Conservation (phyloP, 805 yeast genomes). For the Jamesozyma rosinii region DNA sequence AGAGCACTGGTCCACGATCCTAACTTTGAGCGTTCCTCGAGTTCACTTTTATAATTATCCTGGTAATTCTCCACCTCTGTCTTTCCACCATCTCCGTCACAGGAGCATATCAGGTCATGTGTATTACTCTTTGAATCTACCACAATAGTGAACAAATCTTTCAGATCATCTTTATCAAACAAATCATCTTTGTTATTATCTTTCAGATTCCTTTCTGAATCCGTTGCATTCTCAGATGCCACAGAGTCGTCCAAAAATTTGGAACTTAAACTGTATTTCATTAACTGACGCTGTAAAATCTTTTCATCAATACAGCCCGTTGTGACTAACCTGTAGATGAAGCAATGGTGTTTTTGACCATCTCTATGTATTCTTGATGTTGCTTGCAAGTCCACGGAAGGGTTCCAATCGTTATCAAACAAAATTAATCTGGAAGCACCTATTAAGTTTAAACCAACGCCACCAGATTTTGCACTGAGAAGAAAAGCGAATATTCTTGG, state of each 20-base stretch:
- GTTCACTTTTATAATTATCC: slow-evolving; percentile 3
- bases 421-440: slow-evolving; percentile 83
- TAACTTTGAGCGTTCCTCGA: background rate
- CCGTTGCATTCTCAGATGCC: background rate
- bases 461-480: slow-evolving; percentile 86
- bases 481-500: slow-evolving; percentile 52
- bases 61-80: background rate
- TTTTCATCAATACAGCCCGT: slow-evolving; percentile 92
- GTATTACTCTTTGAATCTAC: slow-evolving; percentile 51
- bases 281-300: slow-evolving; percentile 82
- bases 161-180: slow-evolving; percentile 60
- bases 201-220: slow-evolving; percentile 15
- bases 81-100: slow-evolving; percentile 45
- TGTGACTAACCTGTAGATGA: slow-evolving; percentile 71
- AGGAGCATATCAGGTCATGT: slow-evolving; percentile 65
- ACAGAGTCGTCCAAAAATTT: slow-evolving; percentile 43
- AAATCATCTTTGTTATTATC: slow-evolving; percentile 46
- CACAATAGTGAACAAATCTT: slow-evolving; percentile 61
- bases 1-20: slow-evolving; percentile 50
- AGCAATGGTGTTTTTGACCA: slow-evolving; percentile 75
- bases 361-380: slow-evolving; percentile 94
- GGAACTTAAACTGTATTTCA: slow-evolving; percentile 71
- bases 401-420: slow-evolving; percentile 96
- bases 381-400: slow-evolving; percentile 84
- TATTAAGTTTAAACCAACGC: slow-evolving; percentile 78